A percentile compares a stretch with the other conserved stretches of the same genome.
Conservation (phyloP, 2,329 filamentous ascomycete genomes). For the Talaromyces marneffei region DNA sequence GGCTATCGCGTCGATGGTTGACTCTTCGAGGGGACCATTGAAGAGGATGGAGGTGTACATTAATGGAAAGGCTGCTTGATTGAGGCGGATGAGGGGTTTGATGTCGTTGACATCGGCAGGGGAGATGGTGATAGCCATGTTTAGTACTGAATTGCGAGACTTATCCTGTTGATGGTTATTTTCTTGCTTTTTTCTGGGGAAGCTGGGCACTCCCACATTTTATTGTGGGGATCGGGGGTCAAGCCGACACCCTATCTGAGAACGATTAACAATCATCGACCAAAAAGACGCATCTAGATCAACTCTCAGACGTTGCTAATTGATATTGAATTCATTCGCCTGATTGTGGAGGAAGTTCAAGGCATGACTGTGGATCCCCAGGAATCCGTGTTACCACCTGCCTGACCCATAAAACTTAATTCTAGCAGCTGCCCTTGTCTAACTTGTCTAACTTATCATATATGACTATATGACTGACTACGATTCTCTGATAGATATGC, state of each 20-base stretch:
- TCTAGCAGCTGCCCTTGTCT: no score
- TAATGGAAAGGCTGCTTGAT: neutral
- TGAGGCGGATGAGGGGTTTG: neutral
- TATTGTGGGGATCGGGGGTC: neutral
- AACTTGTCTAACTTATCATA: no score
- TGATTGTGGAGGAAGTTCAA: neutral
- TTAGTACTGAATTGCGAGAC: neutral
- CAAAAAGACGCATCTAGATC: neutral
- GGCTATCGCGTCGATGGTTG: neutral
- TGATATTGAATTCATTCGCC: neutral
- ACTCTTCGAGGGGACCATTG: neutral
- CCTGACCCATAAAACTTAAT: no score
- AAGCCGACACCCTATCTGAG: neutral
- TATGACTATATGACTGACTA: no score
- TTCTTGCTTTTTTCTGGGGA: neutral
- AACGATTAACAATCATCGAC: neutral
- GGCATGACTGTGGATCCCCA: neutral
- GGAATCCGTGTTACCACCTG: neutral
- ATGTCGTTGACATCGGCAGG: neutral
- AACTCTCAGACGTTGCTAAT: neutral
- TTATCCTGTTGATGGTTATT: neutral
- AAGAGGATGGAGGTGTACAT: neutral
- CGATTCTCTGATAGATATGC: no score
- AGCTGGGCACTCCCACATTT: no score
- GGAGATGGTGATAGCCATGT: slow-evolving; percentile 10